phyloP scores from a whole-genome alignment of 108 stramenopile genomes.

The Cylindrotheca fusiformis region DNA sequence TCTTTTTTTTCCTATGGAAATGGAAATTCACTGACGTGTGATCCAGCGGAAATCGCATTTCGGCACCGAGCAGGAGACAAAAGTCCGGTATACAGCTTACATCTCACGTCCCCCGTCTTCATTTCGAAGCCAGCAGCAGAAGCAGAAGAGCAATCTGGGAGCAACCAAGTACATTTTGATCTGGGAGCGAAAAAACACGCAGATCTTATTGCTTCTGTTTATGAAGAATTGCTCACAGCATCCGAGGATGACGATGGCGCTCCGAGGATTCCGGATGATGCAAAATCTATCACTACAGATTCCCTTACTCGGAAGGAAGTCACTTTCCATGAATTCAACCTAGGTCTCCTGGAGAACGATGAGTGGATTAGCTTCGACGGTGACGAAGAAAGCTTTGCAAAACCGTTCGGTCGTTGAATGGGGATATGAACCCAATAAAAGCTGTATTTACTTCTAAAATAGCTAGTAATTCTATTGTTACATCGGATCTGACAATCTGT shows the following conservation, averaged over 20 bases:
- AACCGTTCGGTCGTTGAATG: too few relatives aligned
- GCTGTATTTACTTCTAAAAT: too few relatives aligned
- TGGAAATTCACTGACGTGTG: slow-evolving; percentile 18
- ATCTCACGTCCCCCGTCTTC: background rate
- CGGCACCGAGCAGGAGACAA: too few relatives aligned
- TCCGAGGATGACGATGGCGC: background rate
- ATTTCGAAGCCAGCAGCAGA: background rate
- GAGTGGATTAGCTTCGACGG: too few relatives aligned
- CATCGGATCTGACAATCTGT: background rate
- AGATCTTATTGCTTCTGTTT: background rate
- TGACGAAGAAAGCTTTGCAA: too few relatives aligned
- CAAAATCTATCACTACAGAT: background rate
- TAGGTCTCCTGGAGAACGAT: background rate
- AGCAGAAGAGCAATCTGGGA: background rate
- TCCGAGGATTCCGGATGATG: background rate
- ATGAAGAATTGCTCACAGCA: background rate
- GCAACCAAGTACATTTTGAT: background rate
- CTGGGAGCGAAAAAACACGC: background rate
- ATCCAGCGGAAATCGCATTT: slow-evolving; percentile 37
- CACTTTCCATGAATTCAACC: background rate
- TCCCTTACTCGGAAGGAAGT: background rate
- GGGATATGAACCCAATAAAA: too few relatives aligned
- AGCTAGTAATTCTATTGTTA: too few relatives aligned
- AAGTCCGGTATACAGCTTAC: too few relatives aligned
- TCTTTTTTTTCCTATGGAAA: background rate